A percentile compares a stretch with the other conserved stretches of the same genome.
phyloP scores from a whole-genome alignment of 2,329 filamentous ascomycete genomes.

The Botrytis hyacinthi region DNA sequence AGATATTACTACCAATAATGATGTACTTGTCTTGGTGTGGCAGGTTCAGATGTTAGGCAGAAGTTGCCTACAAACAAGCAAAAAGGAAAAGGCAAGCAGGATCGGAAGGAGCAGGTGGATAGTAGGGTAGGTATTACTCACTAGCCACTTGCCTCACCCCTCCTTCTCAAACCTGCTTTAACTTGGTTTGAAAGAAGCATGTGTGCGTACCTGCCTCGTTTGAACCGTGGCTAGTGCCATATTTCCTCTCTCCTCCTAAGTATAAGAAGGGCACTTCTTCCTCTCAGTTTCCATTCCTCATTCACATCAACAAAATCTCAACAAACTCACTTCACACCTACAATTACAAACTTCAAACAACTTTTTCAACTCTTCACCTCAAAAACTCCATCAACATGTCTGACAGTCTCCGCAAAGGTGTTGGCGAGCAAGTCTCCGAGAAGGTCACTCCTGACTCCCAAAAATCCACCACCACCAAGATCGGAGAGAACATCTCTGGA shows the following conservation, averaged over 20 bases:
- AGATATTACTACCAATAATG: not conserved
- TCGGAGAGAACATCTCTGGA: conserved; percentile 46
- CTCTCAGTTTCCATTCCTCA: not conserved
- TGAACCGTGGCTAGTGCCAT: not conserved
- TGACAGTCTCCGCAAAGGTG: conserved; percentile 44
- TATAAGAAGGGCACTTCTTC: conserved; percentile 4
- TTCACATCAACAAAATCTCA: conserved; percentile 1
- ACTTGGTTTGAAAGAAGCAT: not conserved
- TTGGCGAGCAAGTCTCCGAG: conserved; percentile 49
- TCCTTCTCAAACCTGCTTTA: not conserved
- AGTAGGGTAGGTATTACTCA: not conserved
- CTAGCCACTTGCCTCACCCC: not conserved
- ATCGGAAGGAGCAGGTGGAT: not conserved
- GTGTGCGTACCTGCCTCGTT: not conserved
- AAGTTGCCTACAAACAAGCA: not conserved
- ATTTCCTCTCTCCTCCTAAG: not conserved
- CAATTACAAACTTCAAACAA: not conserved
- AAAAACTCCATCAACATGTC: conserved; percentile 18
- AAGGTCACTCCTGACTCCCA: conserved; percentile 53
- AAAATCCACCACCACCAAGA: conserved; percentile 46
- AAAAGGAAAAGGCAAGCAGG: not conserved
- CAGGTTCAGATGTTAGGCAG: not conserved
- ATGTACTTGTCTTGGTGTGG: not conserved
- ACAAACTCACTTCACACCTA: not conserved
- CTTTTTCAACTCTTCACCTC: not conserved